A percentile compares a stretch with the other conserved stretches of the same genome.
Conservation (phyloP, 2,329 filamentous ascomycete genomes). For the Pseudophaeomoniella oleicola region DNA sequence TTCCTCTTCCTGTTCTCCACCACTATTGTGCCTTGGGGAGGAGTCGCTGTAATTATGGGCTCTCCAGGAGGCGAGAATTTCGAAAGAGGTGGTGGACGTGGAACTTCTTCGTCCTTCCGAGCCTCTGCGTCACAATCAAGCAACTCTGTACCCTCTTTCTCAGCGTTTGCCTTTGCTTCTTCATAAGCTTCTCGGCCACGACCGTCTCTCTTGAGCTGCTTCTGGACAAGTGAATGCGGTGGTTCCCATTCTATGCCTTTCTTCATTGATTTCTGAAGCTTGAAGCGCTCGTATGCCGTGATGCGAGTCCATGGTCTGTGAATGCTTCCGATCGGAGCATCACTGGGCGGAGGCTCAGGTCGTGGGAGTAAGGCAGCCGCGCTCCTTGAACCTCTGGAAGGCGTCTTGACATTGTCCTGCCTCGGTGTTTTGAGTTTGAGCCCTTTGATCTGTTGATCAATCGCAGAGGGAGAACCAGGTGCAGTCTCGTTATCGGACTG, state of each 20-base stretch:
- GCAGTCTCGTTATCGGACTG: slow-evolving; percentile 26
- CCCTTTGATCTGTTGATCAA: slow-evolving; percentile 4
- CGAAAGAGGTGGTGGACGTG: neutral
- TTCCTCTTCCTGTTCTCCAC: neutral
- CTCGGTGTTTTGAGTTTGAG: neutral
- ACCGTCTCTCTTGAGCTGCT: slow-evolving; percentile 45
- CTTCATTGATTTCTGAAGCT: slow-evolving; percentile 53
- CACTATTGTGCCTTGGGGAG: neutral
- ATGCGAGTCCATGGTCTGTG: slow-evolving; percentile 49
- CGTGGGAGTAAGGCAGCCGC: slow-evolving; percentile 3
- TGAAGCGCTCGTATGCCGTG: slow-evolving; percentile 54
- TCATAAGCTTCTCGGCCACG: slow-evolving; percentile 37
- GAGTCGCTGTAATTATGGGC: neutral
- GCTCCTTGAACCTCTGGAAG: neutral
- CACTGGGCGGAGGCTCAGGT: slow-evolving; percentile 37
- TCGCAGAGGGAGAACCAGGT: slow-evolving; percentile 13
- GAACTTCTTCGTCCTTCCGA: slow-evolving; percentile 10
- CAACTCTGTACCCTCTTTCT: slow-evolving; percentile 37
- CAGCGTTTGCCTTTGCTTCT: slow-evolving; percentile 34
- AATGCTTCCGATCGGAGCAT: slow-evolving; percentile 45
- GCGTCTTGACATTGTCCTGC: neutral
- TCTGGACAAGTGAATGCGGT: slow-evolving; percentile 51
- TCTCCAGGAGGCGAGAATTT: neutral
- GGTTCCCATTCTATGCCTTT: slow-evolving; percentile 57
- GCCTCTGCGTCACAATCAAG: slow-evolving; percentile 35